Conservation (phyloP, 495 filamentous ascomycete species). For the Parathielavia hyrcaniae region DNA sequence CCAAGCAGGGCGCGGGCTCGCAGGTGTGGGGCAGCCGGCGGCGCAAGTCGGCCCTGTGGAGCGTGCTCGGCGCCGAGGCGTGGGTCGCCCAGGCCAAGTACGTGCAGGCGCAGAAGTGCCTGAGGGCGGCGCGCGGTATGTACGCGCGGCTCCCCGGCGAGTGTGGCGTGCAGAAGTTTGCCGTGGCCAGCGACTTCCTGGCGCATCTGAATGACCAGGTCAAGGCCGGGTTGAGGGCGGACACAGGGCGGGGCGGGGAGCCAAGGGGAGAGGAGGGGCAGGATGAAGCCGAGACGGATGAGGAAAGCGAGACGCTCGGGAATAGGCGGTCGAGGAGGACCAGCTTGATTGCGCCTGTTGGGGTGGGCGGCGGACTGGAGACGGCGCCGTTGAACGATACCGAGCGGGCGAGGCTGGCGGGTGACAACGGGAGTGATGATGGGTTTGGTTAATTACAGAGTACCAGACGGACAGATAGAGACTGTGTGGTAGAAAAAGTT, state of each 20-base stretch:
- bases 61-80: constrained; percentile 68
- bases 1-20: constrained; percentile 57
- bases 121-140: constrained; percentile 62
- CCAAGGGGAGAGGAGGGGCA: constrained; percentile 34
- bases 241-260: constrained; percentile 27
- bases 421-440: constrained; percentile 17
- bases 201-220: constrained; percentile 55
- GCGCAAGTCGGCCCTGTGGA: constrained; percentile 88
- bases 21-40: constrained; percentile 61
- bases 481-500: not conserved
- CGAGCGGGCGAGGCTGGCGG: constrained; percentile 16
- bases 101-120: constrained; percentile 61
- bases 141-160: constrained; percentile 57
- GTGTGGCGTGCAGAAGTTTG: constrained; percentile 50
- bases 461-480: not conserved
- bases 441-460: constrained; percentile 32
- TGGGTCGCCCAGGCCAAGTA: constrained; percentile 71
- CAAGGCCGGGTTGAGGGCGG: constrained; percentile 44
- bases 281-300: constrained; percentile 47
- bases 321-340: constrained; percentile 32
- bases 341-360: constrained; percentile 37
- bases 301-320: constrained; percentile 53
- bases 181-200: constrained; percentile 56
- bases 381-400: constrained; percentile 41
- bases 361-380: constrained; percentile 35